Conservation (phyloP, 2,329 filamentous ascomycete species). For the Clonostachys rhizophaga region DNA sequence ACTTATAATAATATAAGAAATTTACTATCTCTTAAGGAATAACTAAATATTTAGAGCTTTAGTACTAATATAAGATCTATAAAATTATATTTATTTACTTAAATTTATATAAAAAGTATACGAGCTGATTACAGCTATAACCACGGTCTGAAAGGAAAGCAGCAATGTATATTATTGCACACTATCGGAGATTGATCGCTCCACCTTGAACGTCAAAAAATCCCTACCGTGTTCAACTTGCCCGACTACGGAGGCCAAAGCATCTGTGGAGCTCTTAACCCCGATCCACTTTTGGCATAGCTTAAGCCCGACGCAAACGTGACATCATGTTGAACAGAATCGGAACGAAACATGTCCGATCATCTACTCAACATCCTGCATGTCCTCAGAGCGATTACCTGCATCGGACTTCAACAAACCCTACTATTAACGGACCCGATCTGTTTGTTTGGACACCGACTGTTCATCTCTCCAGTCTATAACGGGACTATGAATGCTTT, state of each 20-base stretch:
- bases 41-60: slow-evolving; percentile 1
- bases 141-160: too few relatives aligned
- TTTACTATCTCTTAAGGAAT: slow-evolving; percentile 1
- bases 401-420: too few relatives aligned
- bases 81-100: slow-evolving; percentile 1
- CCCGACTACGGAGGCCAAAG: background rate
- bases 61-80: slow-evolving; percentile 1
- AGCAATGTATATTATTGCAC: too few relatives aligned
- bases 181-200: background rate
- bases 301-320: background rate
- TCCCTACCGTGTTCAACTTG: slow-evolving; percentile 1
- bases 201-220: slow-evolving; percentile 1
- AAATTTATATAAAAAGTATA: slow-evolving; percentile 2
- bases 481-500: too few relatives aligned
- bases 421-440: too few relatives aligned
- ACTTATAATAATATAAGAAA: background rate
- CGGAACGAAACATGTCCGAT: background rate
- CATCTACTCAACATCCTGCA: too few relatives aligned
- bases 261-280: slow-evolving; percentile 1
- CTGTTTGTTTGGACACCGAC: too few relatives aligned
- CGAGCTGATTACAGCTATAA: slow-evolving; percentile 1
- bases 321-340: background rate
- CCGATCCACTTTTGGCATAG: slow-evolving; percentile 3
- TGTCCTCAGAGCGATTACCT: too few relatives aligned
- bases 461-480: too few relatives aligned